Evolutionary conservation across 1,284 basidiomycete species (phyloP).

Genomic region (Cerioporus squamosus): DNA sequence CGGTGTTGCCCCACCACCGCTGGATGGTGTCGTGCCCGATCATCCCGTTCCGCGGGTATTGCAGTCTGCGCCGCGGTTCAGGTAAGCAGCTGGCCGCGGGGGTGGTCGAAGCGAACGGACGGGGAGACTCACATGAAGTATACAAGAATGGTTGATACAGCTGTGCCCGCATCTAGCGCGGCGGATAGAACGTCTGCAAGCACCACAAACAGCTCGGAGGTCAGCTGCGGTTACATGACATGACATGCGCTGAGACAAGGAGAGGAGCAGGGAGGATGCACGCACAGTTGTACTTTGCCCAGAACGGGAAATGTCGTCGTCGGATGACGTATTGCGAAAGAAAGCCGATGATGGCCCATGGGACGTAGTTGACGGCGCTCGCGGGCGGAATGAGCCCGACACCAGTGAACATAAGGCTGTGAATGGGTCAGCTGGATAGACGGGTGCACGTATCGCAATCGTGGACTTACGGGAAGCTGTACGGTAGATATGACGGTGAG

Average conservation of each 20-base stretch:
- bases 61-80: slow-evolving; percentile 33
- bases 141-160: slow-evolving; percentile 46
- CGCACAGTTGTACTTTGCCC: slow-evolving; percentile 52
- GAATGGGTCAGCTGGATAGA: neutral
- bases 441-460: neutral
- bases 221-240: neutral
- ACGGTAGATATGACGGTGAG: neutral
- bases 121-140: slow-evolving; percentile 45
- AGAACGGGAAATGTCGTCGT: slow-evolving; percentile 42
- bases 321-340: slow-evolving; percentile 48
- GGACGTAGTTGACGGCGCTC: slow-evolving; percentile 47
- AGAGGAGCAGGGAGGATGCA: neutral
- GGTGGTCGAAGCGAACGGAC: neutral
- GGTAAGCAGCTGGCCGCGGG: no score
- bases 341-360: slow-evolving; percentile 43
- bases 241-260: no score
- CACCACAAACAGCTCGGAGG: no score
- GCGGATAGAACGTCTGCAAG: slow-evolving; percentile 52
- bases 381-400: slow-evolving; percentile 44
- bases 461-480: slow-evolving; percentile 29
- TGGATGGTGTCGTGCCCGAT: slow-evolving; percentile 44
- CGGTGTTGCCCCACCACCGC: slow-evolving; percentile 49
- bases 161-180: slow-evolving; percentile 54
- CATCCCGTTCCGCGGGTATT: slow-evolving; percentile 47
- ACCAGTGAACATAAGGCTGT: slow-evolving; percentile 38